These are phyloP conservation scores for Dendrobium chrysotoxum DNA, from an alignment of 106 monocot species.

Conservation along the genomic window DNA sequence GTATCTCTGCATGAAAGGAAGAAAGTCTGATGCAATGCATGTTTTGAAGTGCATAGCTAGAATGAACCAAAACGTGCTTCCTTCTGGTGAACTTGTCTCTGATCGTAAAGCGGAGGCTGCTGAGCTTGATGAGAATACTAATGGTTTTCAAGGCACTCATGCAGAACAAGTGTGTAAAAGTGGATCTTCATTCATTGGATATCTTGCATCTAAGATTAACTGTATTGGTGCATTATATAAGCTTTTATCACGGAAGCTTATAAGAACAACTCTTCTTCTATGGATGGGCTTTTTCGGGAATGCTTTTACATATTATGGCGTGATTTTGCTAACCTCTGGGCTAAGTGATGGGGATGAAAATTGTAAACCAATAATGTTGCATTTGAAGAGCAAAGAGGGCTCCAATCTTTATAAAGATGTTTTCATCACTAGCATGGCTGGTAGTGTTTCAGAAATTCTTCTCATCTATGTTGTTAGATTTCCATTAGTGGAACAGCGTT, in stretches of 20 bases:
- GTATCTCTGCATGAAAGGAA: slow-evolving; percentile 68
- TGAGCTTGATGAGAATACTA: slow-evolving; percentile 16
- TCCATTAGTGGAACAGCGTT: not conserved
- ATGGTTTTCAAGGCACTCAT: slow-evolving; percentile 27
- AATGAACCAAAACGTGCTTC: slow-evolving; percentile 43
- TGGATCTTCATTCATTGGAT: not conserved
- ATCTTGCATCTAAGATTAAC: slow-evolving; percentile 14
- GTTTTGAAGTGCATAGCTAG: slow-evolving; percentile 51
- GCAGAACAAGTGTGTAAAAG: slow-evolving; percentile 16
- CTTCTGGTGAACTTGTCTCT: slow-evolving; percentile 45
- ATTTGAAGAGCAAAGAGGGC: slow-evolving; percentile 7
- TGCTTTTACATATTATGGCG: slow-evolving; percentile 80
- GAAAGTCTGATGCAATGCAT: slow-evolving; percentile 35
- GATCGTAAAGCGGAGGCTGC: slow-evolving; percentile 11
- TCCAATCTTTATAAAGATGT: slow-evolving; percentile 52
- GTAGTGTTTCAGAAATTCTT: slow-evolving; percentile 15
- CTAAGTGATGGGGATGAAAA: slow-evolving; percentile 20
- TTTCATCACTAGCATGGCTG: slow-evolving; percentile 71
- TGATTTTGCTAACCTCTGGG: slow-evolving; percentile 66
- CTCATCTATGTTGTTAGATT: slow-evolving; percentile 1
- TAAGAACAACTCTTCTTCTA: slow-evolving; percentile 62
- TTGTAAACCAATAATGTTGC: slow-evolving; percentile 19
- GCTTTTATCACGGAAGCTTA: slow-evolving; percentile 45
- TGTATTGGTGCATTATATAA: slow-evolving; percentile 23
- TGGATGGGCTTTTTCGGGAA: slow-evolving; percentile 75